Evolutionary conservation across 805 yeast genomes (phyloP), one percentile per base, ranked within the genome.

Genomic region (Jamesozyma jinghongensis): DNA sequence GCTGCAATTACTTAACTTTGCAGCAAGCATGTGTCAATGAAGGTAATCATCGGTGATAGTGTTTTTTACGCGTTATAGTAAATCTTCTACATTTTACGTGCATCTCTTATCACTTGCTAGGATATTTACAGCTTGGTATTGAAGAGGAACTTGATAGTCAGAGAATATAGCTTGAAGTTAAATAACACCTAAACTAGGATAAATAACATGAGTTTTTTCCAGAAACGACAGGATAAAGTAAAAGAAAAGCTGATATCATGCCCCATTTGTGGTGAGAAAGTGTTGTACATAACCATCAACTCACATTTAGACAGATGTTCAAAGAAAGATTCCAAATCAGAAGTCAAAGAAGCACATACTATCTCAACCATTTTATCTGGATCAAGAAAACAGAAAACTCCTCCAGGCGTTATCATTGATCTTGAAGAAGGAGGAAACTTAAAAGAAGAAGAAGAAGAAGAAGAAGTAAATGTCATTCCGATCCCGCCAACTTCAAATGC

Each of bases 281-380:
- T 60, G n/a, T 36, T 49, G 5, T 59, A 51, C 34, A 40, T 48
- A 4, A 34, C 38, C 11, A 57, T 61, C 20, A 61, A 60, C 40
- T 37, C 42, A 7, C 66, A 61, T 52, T 37, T 61, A 32, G 65
- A 61, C 43, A 38, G 32, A 7, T 59, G 63, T 35, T 40, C 59
- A 12, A 29, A 38, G 5, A 43, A 29, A 32, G n/a, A 19, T 10
- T 7, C 22, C 3, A 26, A 16, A 7, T 16, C 18, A 6, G 14
- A 12, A 7, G 31, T 28, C 31, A 25, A 25, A 25, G 17, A 29
- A 28, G 36, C 20, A 20, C 13, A 31, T 22, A 28, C 40, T 11
- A 3, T 42, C 19, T 29, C 36, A 10, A 26, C 16, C 19, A 3
- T 42, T 3, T 27, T 41, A 4, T 13, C 29, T 11, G 38, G 41